Percentiles rank a stretch among this genome's conserved stretches.
Conservation (phyloP, 2,329 filamentous ascomycete species). For the Ustilaginoidea virens region DNA sequence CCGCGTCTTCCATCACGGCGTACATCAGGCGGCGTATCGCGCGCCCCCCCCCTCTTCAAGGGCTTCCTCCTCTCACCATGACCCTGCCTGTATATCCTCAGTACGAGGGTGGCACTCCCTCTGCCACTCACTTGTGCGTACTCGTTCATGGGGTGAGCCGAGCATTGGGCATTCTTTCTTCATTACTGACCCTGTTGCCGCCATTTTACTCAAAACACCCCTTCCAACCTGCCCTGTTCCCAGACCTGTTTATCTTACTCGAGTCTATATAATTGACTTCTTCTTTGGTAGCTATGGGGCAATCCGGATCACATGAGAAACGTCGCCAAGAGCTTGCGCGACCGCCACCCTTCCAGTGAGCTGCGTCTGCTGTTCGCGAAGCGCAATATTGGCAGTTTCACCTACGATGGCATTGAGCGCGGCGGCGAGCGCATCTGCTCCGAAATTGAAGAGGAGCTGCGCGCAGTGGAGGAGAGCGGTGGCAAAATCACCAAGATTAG, state of each 20-base stretch:
- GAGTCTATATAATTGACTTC: no score
- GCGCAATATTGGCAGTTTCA: constrained; percentile 58
- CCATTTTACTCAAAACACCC: no score
- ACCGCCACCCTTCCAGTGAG: constrained; percentile 42
- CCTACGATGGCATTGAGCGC: constrained; percentile 54
- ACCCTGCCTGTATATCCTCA: constrained; percentile 5
- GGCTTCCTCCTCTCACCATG: constrained; percentile 4
- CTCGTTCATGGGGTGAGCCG: constrained; percentile 63
- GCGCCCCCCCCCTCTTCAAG: constrained; percentile 2
- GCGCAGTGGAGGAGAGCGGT: constrained; percentile 41
- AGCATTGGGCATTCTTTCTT: no score
- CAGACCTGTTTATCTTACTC: no score
- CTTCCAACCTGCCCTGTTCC: no score
- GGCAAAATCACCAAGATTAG: constrained; percentile 68
- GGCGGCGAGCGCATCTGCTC: constrained; percentile 51
- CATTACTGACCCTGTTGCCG: no score
- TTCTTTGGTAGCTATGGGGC: constrained; percentile 49
- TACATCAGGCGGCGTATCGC: constrained; percentile 5
- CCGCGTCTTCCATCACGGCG: constrained; percentile 16
- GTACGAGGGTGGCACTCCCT: constrained; percentile 32
- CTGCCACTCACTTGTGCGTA: constrained; percentile 59
- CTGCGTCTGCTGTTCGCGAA: constrained; percentile 58
- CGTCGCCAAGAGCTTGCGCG: constrained; percentile 49
- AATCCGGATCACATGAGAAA: constrained; percentile 59
- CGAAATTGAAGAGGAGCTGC: constrained; percentile 51